Base-by-base conservation (phyloP, 2,329 filamentous ascomycete genomes). In the Alternaria gaisen region DNA sequence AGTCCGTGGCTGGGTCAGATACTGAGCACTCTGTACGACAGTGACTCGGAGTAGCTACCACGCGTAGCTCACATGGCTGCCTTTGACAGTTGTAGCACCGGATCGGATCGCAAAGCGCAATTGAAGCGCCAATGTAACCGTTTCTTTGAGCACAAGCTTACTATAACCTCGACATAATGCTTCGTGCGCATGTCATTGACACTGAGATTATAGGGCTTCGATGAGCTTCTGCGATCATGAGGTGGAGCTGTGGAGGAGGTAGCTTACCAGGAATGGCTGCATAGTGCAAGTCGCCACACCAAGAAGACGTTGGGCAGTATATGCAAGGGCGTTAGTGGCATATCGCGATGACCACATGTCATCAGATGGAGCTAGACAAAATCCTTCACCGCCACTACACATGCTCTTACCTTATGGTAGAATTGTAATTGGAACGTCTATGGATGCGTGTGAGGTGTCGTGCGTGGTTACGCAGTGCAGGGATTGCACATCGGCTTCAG, bases 21-120 rank as follows among this genome's bases (percentile, higher is more conserved):
- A 53, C 58, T 40, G 55, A 60, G 58, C 46, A 44, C 14, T 53
- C 34, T 63, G 72, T 71, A 66, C 66, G 18, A 67, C 66, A 28
- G 55, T 66, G 60, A 63, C 62, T 60, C 43, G 40, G 41, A 58
- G 58, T 63, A 69, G 63, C 65, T 64, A 69, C 69, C 69, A 72
- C 66, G 68, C 67, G 69, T 59, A 61, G 43, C 53, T 67, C 67
- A 70, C 72, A 74, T 76, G 74, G 72, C 64, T 67, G 66, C 51
- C 53, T 66, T 65, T 77, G 74, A 76, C 70, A 77, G 71, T 57
- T 65, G 70, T 72, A 68, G 71, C 68, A 67, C 66, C 68, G 70
- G 73, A 70, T 70, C 70, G 70, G 69, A 65, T 70, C 68, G 70
- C 67, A 60, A 51, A 58, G 41, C 53, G 58, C 56, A 57, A 47